phyloP scores from a whole-genome alignment of 1,139 yeast species.

The Candida sp. region DNA sequence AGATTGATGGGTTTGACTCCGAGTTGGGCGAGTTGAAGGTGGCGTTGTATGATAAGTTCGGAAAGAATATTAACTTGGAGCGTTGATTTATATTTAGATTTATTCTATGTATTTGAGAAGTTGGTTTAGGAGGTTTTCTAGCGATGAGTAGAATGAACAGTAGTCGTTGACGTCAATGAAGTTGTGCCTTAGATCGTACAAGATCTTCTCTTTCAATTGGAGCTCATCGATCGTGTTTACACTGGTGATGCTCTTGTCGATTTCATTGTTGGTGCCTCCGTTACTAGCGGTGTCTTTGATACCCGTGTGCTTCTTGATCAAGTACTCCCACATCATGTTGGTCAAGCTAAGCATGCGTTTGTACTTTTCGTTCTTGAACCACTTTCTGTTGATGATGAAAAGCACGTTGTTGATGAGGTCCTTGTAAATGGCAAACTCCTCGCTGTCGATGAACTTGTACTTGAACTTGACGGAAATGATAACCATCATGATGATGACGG shows the following conservation, averaged over 20 bases:
- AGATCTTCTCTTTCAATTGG: slow-evolving; percentile 43
- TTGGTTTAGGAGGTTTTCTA: slow-evolving; percentile 46
- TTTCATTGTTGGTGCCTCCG: neutral
- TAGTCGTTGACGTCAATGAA: slow-evolving; percentile 51
- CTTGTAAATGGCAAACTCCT: slow-evolving; percentile 37
- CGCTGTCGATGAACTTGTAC: slow-evolving; percentile 41
- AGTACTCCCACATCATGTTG: slow-evolving; percentile 48
- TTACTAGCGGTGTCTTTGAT: slow-evolving; percentile 3
- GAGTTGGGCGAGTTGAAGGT: slow-evolving; percentile 66
- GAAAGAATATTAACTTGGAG: slow-evolving; percentile 87
- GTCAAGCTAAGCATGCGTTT: slow-evolving; percentile 49
- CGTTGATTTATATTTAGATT: slow-evolving; percentile 28
- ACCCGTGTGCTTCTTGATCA: slow-evolving; percentile 31
- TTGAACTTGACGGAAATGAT: slow-evolving; percentile 58
- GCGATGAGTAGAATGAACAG: slow-evolving; percentile 47
- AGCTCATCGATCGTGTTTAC: slow-evolving; percentile 23
- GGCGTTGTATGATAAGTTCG: slow-evolving; percentile 86
- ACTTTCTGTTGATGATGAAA: slow-evolving; percentile 46
- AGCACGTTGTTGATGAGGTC: slow-evolving; percentile 47
- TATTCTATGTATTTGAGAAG: slow-evolving; percentile 39
- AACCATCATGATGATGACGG: slow-evolving; percentile 56
- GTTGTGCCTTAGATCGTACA: slow-evolving; percentile 47
- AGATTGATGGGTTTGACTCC: slow-evolving; percentile 56
- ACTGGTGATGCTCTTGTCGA: neutral
- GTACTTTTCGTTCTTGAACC: slow-evolving; percentile 53